Base-by-base conservation (phyloP, 306 rosid species). In the Carpinus viminea region DNA sequence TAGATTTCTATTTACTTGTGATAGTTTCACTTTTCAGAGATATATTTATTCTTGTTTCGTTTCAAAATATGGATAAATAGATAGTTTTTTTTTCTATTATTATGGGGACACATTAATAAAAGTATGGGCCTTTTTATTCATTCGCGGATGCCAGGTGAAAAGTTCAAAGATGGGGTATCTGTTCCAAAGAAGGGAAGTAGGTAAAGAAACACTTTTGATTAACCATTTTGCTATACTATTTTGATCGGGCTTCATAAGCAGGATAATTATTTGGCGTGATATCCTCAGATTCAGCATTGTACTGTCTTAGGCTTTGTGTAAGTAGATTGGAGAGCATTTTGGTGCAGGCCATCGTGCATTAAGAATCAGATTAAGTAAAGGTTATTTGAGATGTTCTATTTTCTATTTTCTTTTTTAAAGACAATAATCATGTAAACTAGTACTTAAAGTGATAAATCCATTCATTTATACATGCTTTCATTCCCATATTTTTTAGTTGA, bases 161-260 rank as follows among this genome's bases (percentile, higher is more conserved):
- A 96, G 97, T 91, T 97, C 93, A 96, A 96, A 96, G 99, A 93
- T 88, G 99, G 98, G 96, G 96, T 96, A 79, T 96, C 99, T 93
- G 97, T 89, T 96, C 88, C 99, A 96, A 96, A 96, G 98, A 96
- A 96, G 99, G 99, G 99, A 85, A 96, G 99, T 96, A 96, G 99
- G 99, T 96, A 96, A 96, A 93, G 91, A 91, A 91, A 93, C 91
- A 89, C 91, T 90, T 92, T 91, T 93, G 97, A 87, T 93, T 91
- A 89, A 89, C 91, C 88, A 88, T 84, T 88, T 89, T 93, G 88
- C 83, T 83, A 84, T 90, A 79, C 87, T 85, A 74, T 85, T 84
- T 86, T 87, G 80, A 87, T 83, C 80, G 86, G 88, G 87, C 87
- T 80, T 83, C 84, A 55, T 82, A 85, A 79, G 80, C 85, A 84